Percentiles rank a stretch among this genome's conserved stretches.
These are phyloP conservation scores for Pseudogymnoascus sp. DNA, from an alignment of 2,329 filamentous ascomycete genomes.

Conservation along the genomic window DNA sequence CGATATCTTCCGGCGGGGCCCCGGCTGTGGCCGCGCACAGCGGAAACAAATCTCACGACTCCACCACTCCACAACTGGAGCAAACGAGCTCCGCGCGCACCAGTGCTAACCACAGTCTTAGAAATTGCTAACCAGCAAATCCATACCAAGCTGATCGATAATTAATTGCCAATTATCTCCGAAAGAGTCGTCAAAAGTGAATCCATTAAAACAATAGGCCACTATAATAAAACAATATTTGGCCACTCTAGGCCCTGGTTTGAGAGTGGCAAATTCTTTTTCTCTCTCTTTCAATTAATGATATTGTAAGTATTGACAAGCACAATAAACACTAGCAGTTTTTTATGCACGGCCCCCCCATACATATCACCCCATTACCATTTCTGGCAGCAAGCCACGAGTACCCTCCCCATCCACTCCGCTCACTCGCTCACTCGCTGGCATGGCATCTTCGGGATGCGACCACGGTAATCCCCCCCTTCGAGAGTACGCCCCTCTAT, in stretches of 20 bases:
- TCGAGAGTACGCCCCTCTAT: neutral
- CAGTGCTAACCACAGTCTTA: neutral
- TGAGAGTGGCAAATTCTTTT: too few relatives aligned
- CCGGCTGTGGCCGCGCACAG: slow-evolving; percentile 2
- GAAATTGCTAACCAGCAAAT: neutral
- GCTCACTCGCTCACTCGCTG: neutral
- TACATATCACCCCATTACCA: neutral
- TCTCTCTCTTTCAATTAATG: too few relatives aligned
- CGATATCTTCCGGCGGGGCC: slow-evolving; percentile 4
- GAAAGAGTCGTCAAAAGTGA: too few relatives aligned
- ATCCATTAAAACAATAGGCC: too few relatives aligned
- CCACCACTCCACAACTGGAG: slow-evolving; percentile 4
- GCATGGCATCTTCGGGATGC: neutral
- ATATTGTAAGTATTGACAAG: too few relatives aligned
- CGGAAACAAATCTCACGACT: neutral
- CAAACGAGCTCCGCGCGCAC: neutral
- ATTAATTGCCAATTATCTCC: too few relatives aligned
- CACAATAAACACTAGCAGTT: too few relatives aligned
- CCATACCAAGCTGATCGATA: neutral
- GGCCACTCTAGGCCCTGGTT: too few relatives aligned
- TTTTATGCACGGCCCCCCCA: too few relatives aligned
- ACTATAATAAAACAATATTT: too few relatives aligned
- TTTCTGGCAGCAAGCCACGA: neutral
- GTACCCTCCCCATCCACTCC: neutral
- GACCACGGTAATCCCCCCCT: slow-evolving; percentile 1